Conservation (phyloP, 768 basidiomycete species). For the Phaffia tasmanica region DNA sequence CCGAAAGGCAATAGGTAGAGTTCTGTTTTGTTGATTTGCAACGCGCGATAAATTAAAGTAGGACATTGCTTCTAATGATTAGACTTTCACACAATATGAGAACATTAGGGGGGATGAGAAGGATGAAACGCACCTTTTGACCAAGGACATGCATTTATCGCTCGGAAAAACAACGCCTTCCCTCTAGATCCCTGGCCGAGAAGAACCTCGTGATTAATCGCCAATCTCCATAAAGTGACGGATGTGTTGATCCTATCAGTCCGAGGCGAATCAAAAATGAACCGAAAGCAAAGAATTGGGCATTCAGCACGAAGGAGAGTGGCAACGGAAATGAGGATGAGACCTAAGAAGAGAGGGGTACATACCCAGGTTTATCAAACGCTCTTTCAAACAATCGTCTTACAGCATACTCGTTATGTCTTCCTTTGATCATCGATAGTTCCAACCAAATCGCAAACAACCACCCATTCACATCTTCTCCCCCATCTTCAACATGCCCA, state of each 20-base stretch:
- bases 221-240: slow-evolving; percentile 37
- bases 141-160: slow-evolving; percentile 37
- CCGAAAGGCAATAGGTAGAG: slow-evolving; percentile 40
- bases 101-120: not conserved
- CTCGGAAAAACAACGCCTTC: slow-evolving; percentile 38
- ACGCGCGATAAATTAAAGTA: not conserved
- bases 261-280: not conserved
- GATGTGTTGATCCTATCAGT: slow-evolving; percentile 33
- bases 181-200: slow-evolving; percentile 32
- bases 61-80: slow-evolving; percentile 33
- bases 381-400: slow-evolving; percentile 36
- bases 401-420: slow-evolving; percentile 36
- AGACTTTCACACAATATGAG: not conserved
- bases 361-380: slow-evolving; percentile 26
- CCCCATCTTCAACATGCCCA: slow-evolving; percentile 33
- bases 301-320: not conserved
- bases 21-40: slow-evolving; percentile 27
- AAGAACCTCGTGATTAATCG: slow-evolving; percentile 39
- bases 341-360: slow-evolving; percentile 3
- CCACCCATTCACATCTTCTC: slow-evolving; percentile 29
- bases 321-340: not conserved
- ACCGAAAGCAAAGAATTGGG: not conserved
- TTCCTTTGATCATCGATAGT: slow-evolving; percentile 28
- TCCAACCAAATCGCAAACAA: slow-evolving; percentile 34
- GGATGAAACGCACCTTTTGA: slow-evolving; percentile 23